phyloP scores from a whole-genome alignment of 108 stramenopile species.

The Poteriospumella lacustris region DNA sequence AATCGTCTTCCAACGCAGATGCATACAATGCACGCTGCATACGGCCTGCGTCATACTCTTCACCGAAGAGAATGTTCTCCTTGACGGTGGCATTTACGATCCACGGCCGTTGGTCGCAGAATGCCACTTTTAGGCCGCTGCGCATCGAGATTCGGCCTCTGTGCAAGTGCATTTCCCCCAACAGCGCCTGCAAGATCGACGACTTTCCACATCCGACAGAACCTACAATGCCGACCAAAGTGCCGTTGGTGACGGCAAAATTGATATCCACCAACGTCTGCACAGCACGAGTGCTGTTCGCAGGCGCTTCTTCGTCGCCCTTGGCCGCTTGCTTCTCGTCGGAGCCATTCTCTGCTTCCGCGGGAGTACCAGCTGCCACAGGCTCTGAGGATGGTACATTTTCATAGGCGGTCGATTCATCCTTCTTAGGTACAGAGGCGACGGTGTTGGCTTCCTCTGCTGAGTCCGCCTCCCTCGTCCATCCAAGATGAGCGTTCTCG shows the following conservation, averaged over 20 bases:
- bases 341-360: too few relatives aligned
- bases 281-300: slow-evolving; percentile 30
- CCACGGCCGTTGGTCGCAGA: slow-evolving; percentile 82
- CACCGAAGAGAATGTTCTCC: slow-evolving; percentile 62
- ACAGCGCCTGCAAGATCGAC: background rate
- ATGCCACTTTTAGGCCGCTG: slow-evolving; percentile 57
- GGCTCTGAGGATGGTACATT: too few relatives aligned
- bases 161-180: slow-evolving; percentile 15
- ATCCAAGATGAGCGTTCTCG: too few relatives aligned
- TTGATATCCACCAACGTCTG: slow-evolving; percentile 57
- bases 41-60: background rate
- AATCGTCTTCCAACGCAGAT: slow-evolving; percentile 10
- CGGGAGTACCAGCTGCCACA: too few relatives aligned
- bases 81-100: slow-evolving; percentile 79
- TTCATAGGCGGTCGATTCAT: too few relatives aligned
- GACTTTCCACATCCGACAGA: slow-evolving; percentile 46
- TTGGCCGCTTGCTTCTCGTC: too few relatives aligned
- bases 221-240: slow-evolving; percentile 60
- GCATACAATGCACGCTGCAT: slow-evolving; percentile 9
- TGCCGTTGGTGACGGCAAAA: slow-evolving; percentile 35
- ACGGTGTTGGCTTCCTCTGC: too few relatives aligned
- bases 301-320: too few relatives aligned
- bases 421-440: too few relatives aligned
- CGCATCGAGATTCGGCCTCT: background rate
- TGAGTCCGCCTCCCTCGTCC: too few relatives aligned